These are phyloP conservation scores for Gossypium raimondii DNA, from an alignment of 345 rosid genomes.

Conservation along the genomic window DNA sequence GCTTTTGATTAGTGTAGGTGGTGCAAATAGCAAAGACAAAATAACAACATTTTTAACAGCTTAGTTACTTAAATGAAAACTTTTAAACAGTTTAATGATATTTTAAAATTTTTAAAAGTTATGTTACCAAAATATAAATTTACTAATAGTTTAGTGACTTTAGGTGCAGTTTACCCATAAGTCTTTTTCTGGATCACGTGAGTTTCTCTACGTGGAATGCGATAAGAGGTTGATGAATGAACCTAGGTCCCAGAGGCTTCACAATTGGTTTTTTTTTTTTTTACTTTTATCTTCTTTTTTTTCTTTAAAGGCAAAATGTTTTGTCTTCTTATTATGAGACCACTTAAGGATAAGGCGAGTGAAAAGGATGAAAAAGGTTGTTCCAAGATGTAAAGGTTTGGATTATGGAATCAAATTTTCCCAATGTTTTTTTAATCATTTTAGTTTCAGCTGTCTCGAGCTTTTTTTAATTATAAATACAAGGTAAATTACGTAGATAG, in stretches of 20 bases:
- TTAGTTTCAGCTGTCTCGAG: no score
- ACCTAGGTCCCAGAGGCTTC: not conserved
- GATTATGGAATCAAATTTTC: not conserved
- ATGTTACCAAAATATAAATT: no score
- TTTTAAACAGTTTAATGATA: no score
- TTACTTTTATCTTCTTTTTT: not conserved
- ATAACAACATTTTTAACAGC: no score
- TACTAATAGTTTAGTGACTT: no score
- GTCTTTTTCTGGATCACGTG: slow-evolving; percentile 32
- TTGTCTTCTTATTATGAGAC: not conserved
- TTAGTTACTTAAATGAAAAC: no score
- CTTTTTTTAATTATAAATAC: no score
- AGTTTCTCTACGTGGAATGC: slow-evolving; percentile 28
- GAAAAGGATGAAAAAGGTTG: not conserved
- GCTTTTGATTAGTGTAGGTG: no score
- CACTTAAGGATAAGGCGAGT: not conserved
- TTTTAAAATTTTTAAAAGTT: no score
- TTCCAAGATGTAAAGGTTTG: not conserved
- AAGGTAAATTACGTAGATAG: no score
- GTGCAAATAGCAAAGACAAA: no score
- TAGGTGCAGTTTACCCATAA: slow-evolving; percentile 15
- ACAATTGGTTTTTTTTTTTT: not conserved
- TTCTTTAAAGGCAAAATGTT: not conserved
- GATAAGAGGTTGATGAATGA: not conserved
- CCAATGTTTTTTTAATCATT: no score